These are phyloP conservation scores for Mucor piriformis DNA, from an alignment of 371 early-diverging fungal species.

Conservation along the genomic window DNA sequence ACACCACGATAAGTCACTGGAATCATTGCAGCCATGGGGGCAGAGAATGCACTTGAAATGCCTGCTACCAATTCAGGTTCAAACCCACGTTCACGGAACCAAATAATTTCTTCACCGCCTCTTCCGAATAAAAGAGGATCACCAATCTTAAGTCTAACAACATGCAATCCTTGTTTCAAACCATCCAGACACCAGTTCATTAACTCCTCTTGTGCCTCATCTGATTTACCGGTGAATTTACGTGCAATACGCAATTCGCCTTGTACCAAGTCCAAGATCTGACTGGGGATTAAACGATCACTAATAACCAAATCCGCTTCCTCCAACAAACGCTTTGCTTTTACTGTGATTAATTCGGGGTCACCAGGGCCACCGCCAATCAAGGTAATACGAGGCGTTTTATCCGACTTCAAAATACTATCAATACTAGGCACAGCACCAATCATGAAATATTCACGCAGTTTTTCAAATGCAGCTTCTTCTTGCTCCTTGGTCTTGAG, in stretches of 20 bases:
- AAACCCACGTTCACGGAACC: constrained; percentile 71
- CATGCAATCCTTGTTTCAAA: constrained; percentile 64
- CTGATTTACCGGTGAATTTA: constrained; percentile 62
- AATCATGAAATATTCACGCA: constrained; percentile 63
- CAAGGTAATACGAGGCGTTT: constrained; percentile 56
- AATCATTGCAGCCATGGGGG: constrained; percentile 70
- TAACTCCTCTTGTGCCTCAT: constrained; percentile 74
- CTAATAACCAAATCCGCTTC: constrained; percentile 82
- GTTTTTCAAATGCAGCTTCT: constrained; percentile 40
- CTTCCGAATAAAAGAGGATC: constrained; percentile 93
- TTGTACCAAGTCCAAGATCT: constrained; percentile 64
- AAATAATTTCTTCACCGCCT: constrained; percentile 86
- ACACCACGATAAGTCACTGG: constrained; percentile 83
- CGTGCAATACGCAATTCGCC: constrained; percentile 71
- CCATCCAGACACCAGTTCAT: constrained; percentile 71
- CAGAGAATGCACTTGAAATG: constrained; percentile 77
- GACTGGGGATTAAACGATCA: constrained; percentile 76
- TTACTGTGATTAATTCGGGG: constrained; percentile 75
- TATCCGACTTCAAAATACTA: constrained; percentile 22
- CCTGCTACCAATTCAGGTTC: constrained; percentile 79
- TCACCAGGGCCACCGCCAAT: constrained; percentile 92
- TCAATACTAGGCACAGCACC: constrained; percentile 35
- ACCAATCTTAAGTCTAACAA: constrained; percentile 89
- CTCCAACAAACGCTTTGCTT: constrained; percentile 62
- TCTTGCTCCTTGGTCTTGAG: constrained; percentile 28